Evolutionary conservation across 176 grass and related monocot genomes (phyloP).

Genomic region (Oryza glumipatula): DNA sequence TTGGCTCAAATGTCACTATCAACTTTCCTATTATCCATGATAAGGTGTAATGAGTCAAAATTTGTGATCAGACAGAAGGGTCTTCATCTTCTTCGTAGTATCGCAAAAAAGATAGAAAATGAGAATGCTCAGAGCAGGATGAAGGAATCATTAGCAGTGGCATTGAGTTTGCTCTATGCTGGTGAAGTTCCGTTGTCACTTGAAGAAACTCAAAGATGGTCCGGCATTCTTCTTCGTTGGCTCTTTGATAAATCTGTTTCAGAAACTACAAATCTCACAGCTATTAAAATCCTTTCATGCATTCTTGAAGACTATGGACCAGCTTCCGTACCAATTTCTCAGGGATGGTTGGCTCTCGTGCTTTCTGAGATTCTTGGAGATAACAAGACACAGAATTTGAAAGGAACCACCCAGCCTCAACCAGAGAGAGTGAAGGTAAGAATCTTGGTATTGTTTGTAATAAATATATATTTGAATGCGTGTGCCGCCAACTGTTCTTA

Average conservation of each 20-base stretch:
- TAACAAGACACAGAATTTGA: conserved; percentile 62
- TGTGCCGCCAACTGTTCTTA: conserved; percentile 20
- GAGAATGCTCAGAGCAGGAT: conserved; percentile 61
- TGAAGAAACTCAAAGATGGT: conserved; percentile 95
- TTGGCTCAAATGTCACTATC: conserved; percentile 87
- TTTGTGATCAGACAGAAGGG: conserved; percentile 79
- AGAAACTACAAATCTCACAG: conserved; percentile 58
- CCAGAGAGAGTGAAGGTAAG: conserved; percentile 77
- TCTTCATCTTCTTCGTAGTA: conserved; percentile 79
- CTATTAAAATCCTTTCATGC: conserved; percentile 82
- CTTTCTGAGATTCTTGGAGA: conserved; percentile 78
- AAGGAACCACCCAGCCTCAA: conserved; percentile 61
- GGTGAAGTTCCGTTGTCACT: conserved; percentile 82
- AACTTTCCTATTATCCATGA: conserved; percentile 81
- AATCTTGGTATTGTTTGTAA: conserved; percentile 27
- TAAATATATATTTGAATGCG: conserved; percentile 27
- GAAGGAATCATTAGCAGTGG: conserved; percentile 75
- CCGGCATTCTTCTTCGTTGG: conserved; percentile 85
- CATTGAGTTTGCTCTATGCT: conserved; percentile 73
- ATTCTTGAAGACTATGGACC: conserved; percentile 89
- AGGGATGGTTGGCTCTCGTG: conserved; percentile 87
- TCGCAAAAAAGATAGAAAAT: conserved; percentile 82
- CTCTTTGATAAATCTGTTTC: conserved; percentile 86
- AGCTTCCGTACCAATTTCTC: conserved; percentile 87
- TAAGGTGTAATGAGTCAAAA: conserved; percentile 79